A percentile compares a stretch with the other conserved stretches of the same genome.
These are phyloP conservation scores for Pichia sp. DNA, from an alignment of 1,139 yeast species.

Conservation along the genomic window DNA sequence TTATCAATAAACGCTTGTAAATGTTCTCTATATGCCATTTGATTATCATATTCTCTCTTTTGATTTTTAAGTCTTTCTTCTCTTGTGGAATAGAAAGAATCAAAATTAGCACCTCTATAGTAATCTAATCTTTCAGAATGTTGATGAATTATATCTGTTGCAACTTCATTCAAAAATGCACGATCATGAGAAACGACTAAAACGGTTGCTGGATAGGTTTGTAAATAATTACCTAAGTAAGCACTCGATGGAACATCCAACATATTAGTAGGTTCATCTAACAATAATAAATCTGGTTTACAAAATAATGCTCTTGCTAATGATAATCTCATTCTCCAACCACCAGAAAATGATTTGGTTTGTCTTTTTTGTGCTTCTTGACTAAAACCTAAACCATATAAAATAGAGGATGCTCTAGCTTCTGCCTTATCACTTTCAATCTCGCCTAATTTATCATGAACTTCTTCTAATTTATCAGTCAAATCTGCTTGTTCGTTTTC, in stretches of 20 bases:
- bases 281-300: slow-evolving; percentile 83
- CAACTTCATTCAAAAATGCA: slow-evolving; percentile 93
- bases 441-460: slow-evolving; percentile 74
- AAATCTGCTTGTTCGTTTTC: slow-evolving; percentile 89
- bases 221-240: slow-evolving; percentile 81
- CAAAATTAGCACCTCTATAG: slow-evolving; percentile 91
- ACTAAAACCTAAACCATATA: slow-evolving; percentile 89
- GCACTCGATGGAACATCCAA: slow-evolving; percentile 99
- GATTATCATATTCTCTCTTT: slow-evolving; percentile 90
- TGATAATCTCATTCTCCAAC: slow-evolving; percentile 99
- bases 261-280: slow-evolving; percentile 99
- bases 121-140: slow-evolving; percentile 95
- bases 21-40: slow-evolving; percentile 93
- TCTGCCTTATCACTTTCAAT: slow-evolving; percentile 98
- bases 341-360: slow-evolving; percentile 94
- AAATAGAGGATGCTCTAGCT: slow-evolving; percentile 92
- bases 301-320: slow-evolving; percentile 96
- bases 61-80: slow-evolving; percentile 95
- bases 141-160: slow-evolving; percentile 95
- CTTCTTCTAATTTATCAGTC: slow-evolving; percentile 68
- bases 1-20: slow-evolving; percentile 92
- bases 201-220: slow-evolving; percentile 85
- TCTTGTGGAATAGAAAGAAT: slow-evolving; percentile 84
- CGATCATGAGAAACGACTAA: slow-evolving; percentile 97
- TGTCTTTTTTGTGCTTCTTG: slow-evolving; percentile 76